Percentiles rank a stretch among this genome's conserved stretches.
phyloP scores from a whole-genome alignment of 2,329 filamentous ascomycete genomes.

The Aspergillus melleus region DNA sequence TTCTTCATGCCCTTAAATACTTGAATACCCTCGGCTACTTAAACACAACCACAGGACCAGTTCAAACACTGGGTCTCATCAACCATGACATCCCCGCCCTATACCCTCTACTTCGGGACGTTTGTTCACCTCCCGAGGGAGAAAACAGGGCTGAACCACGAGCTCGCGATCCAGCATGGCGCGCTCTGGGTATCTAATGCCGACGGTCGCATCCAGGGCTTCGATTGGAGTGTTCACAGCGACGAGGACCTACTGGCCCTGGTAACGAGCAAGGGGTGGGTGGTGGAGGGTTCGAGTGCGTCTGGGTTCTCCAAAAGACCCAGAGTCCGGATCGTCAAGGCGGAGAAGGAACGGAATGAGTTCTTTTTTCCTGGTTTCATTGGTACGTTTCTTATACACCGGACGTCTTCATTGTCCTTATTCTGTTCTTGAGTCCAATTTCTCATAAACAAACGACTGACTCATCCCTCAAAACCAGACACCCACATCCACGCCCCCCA shows the following conservation, averaged over 20 bases:
- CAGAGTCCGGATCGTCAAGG: conserved; percentile 36
- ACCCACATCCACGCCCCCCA: conserved; percentile 95
- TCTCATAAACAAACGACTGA: neutral
- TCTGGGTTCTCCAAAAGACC: conserved; percentile 2
- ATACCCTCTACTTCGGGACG: conserved; percentile 58
- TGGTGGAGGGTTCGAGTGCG: conserved; percentile 20
- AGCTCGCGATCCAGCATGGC: conserved; percentile 54
- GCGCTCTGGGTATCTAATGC: conserved; percentile 35
- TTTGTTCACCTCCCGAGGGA: conserved; percentile 59
- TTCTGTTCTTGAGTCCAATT: neutral
- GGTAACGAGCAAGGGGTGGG: conserved; percentile 36
- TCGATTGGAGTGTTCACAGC: conserved; percentile 32
- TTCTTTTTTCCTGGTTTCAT: conserved; percentile 52
- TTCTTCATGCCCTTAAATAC: neutral
- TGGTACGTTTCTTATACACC: conserved; percentile 28
- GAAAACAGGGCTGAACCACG: conserved; percentile 45
- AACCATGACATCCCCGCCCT: conserved; percentile 14
- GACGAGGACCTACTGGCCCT: conserved; percentile 27
- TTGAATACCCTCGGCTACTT: too few relatives aligned
- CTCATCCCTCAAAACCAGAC: conserved; percentile 53
- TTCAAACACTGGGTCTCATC: too few relatives aligned
- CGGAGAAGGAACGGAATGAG: conserved; percentile 41
- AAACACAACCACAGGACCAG: too few relatives aligned
- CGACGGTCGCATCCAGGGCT: conserved; percentile 36
- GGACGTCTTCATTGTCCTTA: neutral